Evolutionary conservation across 2,329 filamentous ascomycete genomes (phyloP).

Genomic region (Metarhizium rileyi): DNA sequence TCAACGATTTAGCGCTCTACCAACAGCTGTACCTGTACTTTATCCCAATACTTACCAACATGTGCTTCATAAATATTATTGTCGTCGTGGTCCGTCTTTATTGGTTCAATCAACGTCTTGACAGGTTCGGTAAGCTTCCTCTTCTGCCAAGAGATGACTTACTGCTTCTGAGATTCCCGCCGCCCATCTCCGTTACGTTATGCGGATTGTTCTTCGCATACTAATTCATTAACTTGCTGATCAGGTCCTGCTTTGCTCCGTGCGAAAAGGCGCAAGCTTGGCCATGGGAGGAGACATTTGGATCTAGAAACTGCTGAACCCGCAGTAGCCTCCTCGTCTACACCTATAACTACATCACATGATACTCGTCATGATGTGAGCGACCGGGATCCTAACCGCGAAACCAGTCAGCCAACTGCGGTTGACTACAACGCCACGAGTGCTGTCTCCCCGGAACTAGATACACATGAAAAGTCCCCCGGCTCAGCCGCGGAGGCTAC

Average conservation of each 20-base stretch:
- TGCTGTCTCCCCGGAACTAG: not conserved
- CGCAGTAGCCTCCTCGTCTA: not conserved
- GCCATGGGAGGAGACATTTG: not conserved
- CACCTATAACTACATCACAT: not conserved
- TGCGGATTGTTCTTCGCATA: not conserved
- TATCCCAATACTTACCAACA: slow-evolving; percentile 36
- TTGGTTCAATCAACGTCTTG: slow-evolving; percentile 39
- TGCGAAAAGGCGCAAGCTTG: not conserved
- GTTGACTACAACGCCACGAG: not conserved
- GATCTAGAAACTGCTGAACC: not conserved
- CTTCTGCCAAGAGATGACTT: not conserved
- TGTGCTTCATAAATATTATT: slow-evolving; percentile 38
- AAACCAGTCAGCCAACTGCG: not conserved
- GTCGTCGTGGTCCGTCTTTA: slow-evolving; percentile 36
- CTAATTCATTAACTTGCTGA: not conserved
- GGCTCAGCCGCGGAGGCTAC: not conserved
- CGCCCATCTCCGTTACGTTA: not conserved
- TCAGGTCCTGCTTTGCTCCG: not conserved
- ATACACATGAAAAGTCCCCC: not conserved
- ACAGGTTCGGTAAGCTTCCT: slow-evolving; percentile 21
- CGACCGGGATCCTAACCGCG: not conserved
- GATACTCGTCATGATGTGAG: not conserved
- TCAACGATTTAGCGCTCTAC: slow-evolving; percentile 37
- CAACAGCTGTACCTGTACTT: slow-evolving; percentile 44
- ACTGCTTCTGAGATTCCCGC: not conserved